phyloP scores from a whole-genome alignment of 768 basidiomycete species.

The Trametes gibbosa region DNA sequence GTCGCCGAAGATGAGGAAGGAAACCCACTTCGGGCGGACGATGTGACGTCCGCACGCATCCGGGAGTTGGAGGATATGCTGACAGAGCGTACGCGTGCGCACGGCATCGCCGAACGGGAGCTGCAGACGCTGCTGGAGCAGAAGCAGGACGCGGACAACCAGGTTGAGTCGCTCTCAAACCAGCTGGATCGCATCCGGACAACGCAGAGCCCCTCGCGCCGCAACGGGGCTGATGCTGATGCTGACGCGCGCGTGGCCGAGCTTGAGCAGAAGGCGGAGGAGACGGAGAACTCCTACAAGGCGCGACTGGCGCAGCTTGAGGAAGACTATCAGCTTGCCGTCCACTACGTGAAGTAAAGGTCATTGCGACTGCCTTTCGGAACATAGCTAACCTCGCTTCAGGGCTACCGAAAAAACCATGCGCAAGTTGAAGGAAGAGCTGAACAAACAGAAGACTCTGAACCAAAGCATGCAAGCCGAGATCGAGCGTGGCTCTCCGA shows the following conservation, averaged over 20 bases:
- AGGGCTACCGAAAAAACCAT: conserved; percentile 99
- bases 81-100: conserved; percentile 64
- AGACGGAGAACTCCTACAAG: conserved; percentile 76
- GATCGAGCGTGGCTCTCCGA: conserved; percentile 70
- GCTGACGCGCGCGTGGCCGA: conserved; percentile 54
- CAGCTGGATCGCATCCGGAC: conserved; percentile 68
- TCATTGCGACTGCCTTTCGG: conserved; percentile 5
- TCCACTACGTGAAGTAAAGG: conserved; percentile 93
- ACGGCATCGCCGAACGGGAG: conserved; percentile 76
- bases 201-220: conserved; percentile 47
- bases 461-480: conserved; percentile 84
- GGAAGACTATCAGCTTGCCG: conserved; percentile 93
- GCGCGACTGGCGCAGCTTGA: conserved; percentile 85
- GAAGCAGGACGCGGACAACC: conserved; percentile 73
- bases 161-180: conserved; percentile 58
- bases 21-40: conserved; percentile 25
- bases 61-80: conserved; percentile 78
- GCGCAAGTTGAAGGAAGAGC: conserved; percentile 92
- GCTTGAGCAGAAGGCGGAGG: conserved; percentile 75
- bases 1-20: conserved; percentile 69
- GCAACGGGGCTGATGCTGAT: conserved; percentile 36
- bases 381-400: conserved; percentile 20
- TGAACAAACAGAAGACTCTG: conserved; percentile 83
- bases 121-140: conserved; percentile 61
- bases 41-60: conserved; percentile 43